phyloP scores from a whole-genome alignment of 345 rosid species.

The Sisymbrium altissimum region DNA sequence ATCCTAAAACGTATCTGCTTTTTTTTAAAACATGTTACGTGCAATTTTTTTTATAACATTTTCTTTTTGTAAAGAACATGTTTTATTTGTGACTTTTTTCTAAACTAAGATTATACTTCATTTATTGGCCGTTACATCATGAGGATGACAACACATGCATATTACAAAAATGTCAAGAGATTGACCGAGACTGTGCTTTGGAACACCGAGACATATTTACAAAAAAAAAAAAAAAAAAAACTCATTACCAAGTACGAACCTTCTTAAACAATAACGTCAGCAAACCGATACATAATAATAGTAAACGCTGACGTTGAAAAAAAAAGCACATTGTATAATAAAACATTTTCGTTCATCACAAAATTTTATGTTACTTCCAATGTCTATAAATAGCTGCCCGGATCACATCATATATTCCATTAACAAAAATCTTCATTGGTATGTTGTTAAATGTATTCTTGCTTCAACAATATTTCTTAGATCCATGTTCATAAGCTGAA shows the following conservation, averaged over 20 bases:
- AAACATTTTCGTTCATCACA: neutral
- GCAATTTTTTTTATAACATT: too few relatives aligned
- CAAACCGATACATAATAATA: neutral
- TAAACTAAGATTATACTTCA: neutral
- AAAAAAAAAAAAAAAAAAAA: neutral
- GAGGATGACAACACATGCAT: neutral
- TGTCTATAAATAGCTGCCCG: slow-evolving; percentile 17
- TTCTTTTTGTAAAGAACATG: neutral
- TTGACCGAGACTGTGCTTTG: neutral
- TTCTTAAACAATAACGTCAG: neutral
- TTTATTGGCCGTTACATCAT: neutral
- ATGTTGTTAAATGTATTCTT: neutral
- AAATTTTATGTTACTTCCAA: neutral
- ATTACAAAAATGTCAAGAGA: neutral
- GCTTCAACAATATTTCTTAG: neutral
- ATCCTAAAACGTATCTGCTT: neutral
- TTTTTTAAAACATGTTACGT: neutral
- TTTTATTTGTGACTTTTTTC: neutral
- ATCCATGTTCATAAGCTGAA: slow-evolving; percentile 8
- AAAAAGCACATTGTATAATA: neutral
- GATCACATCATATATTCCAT: neutral
- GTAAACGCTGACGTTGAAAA: neutral
- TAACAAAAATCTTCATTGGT: neutral
- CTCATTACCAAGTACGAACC: neutral
- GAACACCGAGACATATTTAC: neutral